Base-by-base conservation (phyloP, 495 filamentous ascomycete genomes). In the Aspergillus ostianus region DNA sequence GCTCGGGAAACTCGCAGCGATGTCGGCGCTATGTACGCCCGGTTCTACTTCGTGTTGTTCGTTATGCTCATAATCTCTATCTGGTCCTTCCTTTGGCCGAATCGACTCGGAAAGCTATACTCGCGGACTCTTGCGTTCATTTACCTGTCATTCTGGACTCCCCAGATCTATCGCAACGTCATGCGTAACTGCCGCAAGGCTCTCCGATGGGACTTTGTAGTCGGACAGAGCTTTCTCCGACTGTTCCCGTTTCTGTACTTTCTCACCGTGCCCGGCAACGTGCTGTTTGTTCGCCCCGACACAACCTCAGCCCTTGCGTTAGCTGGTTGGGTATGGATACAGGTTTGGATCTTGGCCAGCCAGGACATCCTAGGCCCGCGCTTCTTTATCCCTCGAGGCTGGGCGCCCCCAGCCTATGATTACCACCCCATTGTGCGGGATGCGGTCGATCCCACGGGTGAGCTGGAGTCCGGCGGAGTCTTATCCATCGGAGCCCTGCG, bases 361-460 rank as follows among this genome's bases (percentile, higher is more conserved):
- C 93, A 98, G 74, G 88, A 91, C 59, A 77, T 96, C 19, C 74
- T 97, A n/a, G 94, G 93, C 0, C 91, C 93, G 0, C 74, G 94
- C 47, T 91, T 92, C 70, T 85, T 88, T 61, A 73, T 91, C n/a
- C 80, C 83, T 3, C 80, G 80, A 21, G 79, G 82, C 51, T 95
- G 90, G 90, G 81, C 75, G 13, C 84, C 89, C 50, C 89, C 89
- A 3, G 94, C 91, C 5, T 98, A 94, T 78, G 94, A 98, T 65
- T 98, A 98, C 61, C 94, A 98, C 69, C 92, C 92, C 0, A 80
- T 95, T 4, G 76, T 98, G 18, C 85, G 90, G n/a, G 90, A 96
- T 71, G 61, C 54, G 7, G 55, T 69, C 4, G 71, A 70, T 13
- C 47, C 70, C 2, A 71, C 70, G 44, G 90, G 92, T 48, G 86